Evolutionary conservation across 2,329 filamentous ascomycete genomes (phyloP).

Genomic region (Aspergillus arachidicola): DNA sequence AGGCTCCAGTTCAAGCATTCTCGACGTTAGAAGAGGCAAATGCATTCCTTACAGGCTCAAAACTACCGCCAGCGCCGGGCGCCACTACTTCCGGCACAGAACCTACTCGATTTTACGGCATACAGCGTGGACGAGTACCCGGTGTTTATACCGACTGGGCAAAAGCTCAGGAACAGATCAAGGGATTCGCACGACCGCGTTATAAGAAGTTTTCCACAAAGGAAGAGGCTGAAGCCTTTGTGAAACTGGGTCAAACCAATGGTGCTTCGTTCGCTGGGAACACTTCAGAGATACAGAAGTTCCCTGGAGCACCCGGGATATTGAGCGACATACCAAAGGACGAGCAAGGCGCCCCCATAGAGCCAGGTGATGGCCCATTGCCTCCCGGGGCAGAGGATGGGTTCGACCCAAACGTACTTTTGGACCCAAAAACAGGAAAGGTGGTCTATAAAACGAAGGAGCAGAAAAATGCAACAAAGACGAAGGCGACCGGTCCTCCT

Average conservation of each 20-base stretch:
- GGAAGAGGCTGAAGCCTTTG: constrained; percentile 77
- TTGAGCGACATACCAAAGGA: constrained; percentile 45
- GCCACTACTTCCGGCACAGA: constrained; percentile 38
- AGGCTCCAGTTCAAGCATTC: constrained; percentile 74
- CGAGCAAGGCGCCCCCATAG: constrained; percentile 47
- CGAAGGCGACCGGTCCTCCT: constrained; percentile 45
- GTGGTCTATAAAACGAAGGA: constrained; percentile 58
- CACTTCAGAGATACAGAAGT: constrained; percentile 38
- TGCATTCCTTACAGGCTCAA: constrained; percentile 69
- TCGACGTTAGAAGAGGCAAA: constrained; percentile 72
- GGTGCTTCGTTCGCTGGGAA: constrained; percentile 27
- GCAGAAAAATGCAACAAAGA: constrained; percentile 52
- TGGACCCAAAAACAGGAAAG: constrained; percentile 57
- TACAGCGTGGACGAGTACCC: constrained; percentile 59
- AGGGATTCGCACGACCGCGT: constrained; percentile 68
- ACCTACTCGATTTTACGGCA: constrained; percentile 60
- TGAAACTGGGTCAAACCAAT: constrained; percentile 48
- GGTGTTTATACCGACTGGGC: constrained; percentile 70
- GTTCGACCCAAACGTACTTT: constrained; percentile 61
- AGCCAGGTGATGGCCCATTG: constrained; percentile 59
- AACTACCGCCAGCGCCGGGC: constrained; percentile 38
- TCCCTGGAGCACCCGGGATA: constrained; percentile 38
- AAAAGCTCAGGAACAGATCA: constrained; percentile 72
- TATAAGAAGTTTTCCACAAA: constrained; percentile 70
- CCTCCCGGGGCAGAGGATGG: constrained; percentile 61